Evolutionary conservation across 108 stramenopile genomes (phyloP).

Genomic region (Ochromonas danica): DNA sequence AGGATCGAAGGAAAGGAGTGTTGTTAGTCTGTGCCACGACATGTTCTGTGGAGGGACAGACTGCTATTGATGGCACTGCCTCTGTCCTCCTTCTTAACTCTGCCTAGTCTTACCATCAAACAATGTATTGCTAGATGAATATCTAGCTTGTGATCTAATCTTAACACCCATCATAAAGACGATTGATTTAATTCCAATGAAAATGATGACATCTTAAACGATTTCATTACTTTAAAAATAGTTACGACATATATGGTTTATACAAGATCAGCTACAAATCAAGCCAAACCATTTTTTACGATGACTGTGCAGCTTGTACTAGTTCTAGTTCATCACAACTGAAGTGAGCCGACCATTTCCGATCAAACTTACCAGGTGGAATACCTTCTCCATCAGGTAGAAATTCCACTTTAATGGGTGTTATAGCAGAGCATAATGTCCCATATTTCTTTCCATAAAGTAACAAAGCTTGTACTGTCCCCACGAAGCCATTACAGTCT

Average conservation of each 20-base stretch:
- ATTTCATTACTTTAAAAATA: no score
- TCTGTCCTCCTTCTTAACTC: no score
- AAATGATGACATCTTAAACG: no score
- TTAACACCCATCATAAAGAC: no score
- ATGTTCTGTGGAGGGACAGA: not conserved
- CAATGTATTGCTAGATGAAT: no score
- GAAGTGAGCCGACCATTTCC: not conserved
- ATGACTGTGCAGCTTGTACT: not conserved
- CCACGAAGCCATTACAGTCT: not conserved
- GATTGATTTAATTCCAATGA: no score
- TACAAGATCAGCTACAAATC: not conserved
- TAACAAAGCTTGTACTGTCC: not conserved
- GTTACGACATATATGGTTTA: no score
- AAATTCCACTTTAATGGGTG: not conserved
- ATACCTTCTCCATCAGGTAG: not conserved
- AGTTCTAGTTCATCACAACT: not conserved
- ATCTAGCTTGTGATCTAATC: no score
- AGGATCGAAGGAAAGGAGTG: not conserved
- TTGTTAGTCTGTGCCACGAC: not conserved
- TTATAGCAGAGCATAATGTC: not conserved
- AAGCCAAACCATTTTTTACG: not conserved
- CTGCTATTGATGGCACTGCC: no score
- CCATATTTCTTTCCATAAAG: not conserved
- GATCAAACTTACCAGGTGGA: not conserved
- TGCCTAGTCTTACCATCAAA: no score